Evolutionary conservation across 2,329 filamentous ascomycete genomes (phyloP), one percentile per base, ranked within the genome.

Genomic region (Lachnum nothofagi): DNA sequence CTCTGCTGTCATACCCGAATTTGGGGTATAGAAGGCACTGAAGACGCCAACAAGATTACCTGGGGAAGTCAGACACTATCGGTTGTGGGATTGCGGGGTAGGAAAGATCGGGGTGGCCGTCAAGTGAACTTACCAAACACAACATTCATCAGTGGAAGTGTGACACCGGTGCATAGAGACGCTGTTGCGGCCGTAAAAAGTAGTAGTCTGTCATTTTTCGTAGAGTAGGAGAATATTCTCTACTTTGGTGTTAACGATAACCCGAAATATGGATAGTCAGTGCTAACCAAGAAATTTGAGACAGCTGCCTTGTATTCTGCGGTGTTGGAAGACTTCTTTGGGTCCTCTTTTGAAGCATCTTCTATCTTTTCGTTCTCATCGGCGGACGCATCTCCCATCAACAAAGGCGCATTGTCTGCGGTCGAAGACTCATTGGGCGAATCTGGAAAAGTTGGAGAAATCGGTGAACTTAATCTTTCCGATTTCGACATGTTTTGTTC

Each of bases 91-190:
- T n/a, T n/a, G n/a, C n/a, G n/a, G n/a, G n/a, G 24, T 7, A 7
- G 10, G 2, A 9, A 19, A 10, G 17, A 4, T 10, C 6, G 17
- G 3, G 43, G 3, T 6, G 5, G 12, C 6, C 23, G 9, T 14
- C 9, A 7, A 4, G 5, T 23, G n/a, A 1, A 70, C 29, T 65
- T 62, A 41, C 75, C 76, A 59, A 80, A 79, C 9, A 79, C 68
- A 8, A 80, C 70, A 52, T 80, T 81, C 72, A 80, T 77, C 44
- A 82, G 56, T 0, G 78, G 78, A 41, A 81, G 62, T 2, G 78
- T 80, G 37, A 73, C 63, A 48, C 78, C 78, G 1, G 76, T 70
- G 17, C 72, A 77, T 8, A 77, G 68, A 14, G 76, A 75, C 40
- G 77, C 72, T 33, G 77, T 5, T 14, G 64, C 59, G 17, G 75